A percentile compares a stretch with the other conserved stretches of the same genome.
These are phyloP conservation scores for barley (Hordeum vulgare) DNA, from an alignment of 176 grass and related monocot species.

Conservation along the genomic window DNA sequence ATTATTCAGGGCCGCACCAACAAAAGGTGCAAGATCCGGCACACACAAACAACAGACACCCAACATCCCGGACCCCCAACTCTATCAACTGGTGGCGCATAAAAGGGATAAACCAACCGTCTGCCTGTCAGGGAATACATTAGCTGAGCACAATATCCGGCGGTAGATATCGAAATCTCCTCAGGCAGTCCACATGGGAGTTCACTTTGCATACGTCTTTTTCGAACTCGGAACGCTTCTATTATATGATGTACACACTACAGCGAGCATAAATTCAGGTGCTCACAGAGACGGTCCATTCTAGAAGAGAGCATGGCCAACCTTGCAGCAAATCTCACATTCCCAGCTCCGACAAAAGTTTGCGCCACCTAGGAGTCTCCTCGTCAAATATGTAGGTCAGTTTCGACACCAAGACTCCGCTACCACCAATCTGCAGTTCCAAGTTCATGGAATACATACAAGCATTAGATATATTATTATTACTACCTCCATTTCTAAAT, in stretches of 20 bases:
- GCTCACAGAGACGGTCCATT: background rate
- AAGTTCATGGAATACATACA: background rate
- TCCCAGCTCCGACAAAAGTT: slow-evolving; percentile 69
- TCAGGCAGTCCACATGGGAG: background rate
- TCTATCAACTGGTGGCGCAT: slow-evolving; percentile 1
- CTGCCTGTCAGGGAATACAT: background rate
- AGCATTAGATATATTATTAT: background rate
- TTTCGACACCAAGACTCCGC: slow-evolving; percentile 89
- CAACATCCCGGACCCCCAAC: background rate
- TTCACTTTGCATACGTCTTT: background rate
- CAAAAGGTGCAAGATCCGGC: background rate
- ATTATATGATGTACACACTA: background rate
- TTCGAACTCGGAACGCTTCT: background rate
- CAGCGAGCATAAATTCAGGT: background rate
- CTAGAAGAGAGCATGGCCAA: background rate
- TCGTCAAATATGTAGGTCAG: slow-evolving; percentile 95
- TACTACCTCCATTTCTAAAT: too few relatives aligned
- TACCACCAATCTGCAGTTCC: slow-evolving; percentile 62
- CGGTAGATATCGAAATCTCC: background rate
- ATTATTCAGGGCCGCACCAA: slow-evolving; percentile 9
- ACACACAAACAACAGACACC: background rate
- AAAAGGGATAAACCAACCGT: background rate
- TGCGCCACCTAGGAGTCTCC: slow-evolving; percentile 89
- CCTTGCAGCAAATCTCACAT: slow-evolving; percentile 25
- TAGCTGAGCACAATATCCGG: background rate